These are phyloP conservation scores for Cytospora schulzeri DNA, from an alignment of 2,329 filamentous ascomycete genomes.

Conservation along the genomic window DNA sequence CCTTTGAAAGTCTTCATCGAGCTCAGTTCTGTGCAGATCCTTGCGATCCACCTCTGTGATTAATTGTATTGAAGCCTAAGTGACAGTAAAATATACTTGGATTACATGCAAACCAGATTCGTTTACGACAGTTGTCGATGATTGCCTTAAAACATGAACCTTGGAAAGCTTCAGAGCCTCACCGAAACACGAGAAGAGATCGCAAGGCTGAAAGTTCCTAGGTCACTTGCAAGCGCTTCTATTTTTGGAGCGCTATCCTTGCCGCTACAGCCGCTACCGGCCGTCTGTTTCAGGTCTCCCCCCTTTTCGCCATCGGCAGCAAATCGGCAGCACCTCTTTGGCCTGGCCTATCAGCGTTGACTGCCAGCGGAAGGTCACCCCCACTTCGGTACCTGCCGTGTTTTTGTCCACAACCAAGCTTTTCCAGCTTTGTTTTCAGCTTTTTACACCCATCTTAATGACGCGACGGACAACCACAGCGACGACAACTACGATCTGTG, in stretches of 20 bases:
- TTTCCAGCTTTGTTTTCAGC: background rate
- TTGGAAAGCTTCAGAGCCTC: background rate
- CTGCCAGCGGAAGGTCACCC: background rate
- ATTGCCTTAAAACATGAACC: background rate
- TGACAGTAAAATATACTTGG: background rate
- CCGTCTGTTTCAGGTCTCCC: conserved; percentile 17
- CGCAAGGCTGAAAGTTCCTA: conserved; percentile 20
- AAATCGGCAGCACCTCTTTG: conserved; percentile 8
- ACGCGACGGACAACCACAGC: conserved; percentile 8
- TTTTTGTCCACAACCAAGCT: conserved; percentile 9
- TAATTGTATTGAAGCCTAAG: background rate
- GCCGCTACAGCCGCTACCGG: conserved; percentile 1
- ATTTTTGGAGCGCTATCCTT: conserved; percentile 15
- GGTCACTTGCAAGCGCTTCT: conserved; percentile 5
- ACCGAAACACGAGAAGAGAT: background rate
- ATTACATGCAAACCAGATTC: background rate
- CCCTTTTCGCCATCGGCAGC: conserved; percentile 4
- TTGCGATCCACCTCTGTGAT: background rate
- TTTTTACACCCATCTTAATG: background rate
- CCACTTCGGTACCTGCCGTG: conserved; percentile 5
- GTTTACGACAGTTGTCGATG: background rate
- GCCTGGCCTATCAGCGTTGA: background rate
- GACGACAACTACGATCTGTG: conserved; percentile 11
- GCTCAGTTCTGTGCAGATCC: background rate
- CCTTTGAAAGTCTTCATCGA: background rate